These are phyloP conservation scores for Lactarius pseudohatsudake DNA, from an alignment of 768 basidiomycete species.

Conservation along the genomic window DNA sequence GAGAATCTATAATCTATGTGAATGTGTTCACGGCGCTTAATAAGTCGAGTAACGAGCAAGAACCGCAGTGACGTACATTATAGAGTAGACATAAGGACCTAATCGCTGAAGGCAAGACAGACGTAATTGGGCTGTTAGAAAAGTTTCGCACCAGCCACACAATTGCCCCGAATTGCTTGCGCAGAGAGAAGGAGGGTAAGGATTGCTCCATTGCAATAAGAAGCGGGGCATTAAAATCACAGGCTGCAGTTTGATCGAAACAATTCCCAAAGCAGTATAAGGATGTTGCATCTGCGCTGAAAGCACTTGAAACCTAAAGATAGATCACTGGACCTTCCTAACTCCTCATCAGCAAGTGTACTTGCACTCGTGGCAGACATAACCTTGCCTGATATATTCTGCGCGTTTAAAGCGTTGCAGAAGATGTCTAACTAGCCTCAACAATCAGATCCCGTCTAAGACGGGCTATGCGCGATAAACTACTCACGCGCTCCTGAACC, in stretches of 20 bases:
- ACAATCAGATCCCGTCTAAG: background rate
- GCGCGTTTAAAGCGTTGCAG: background rate
- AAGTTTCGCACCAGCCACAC: constrained; percentile 10
- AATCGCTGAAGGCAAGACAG: constrained; percentile 1
- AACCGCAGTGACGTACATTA: background rate
- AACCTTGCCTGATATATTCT: constrained; percentile 3
- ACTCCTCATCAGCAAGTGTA: background rate
- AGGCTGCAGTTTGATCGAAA: background rate
- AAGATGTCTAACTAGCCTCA: constrained; percentile 1
- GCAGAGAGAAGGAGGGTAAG: constrained; percentile 1
- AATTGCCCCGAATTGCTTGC: background rate
- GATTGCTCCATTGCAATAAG: background rate
- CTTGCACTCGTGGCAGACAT: background rate
- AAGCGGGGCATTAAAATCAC: constrained; percentile 1
- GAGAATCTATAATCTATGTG: constrained; percentile 1
- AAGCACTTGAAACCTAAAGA: constrained; percentile 8
- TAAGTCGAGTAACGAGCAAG: background rate
- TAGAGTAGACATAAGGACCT: constrained; percentile 4
- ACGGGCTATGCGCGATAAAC: background rate
- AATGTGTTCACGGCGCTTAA: background rate
- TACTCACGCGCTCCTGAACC: constrained; percentile 5
- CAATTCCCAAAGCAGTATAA: constrained; percentile 8
- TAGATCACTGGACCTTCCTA: constrained; percentile 11
- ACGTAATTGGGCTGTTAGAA: background rate
- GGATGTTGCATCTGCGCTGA: constrained; percentile 9